These are phyloP conservation scores for Mycena metata DNA, from an alignment of 768 basidiomycete genomes.

Conservation along the genomic window DNA sequence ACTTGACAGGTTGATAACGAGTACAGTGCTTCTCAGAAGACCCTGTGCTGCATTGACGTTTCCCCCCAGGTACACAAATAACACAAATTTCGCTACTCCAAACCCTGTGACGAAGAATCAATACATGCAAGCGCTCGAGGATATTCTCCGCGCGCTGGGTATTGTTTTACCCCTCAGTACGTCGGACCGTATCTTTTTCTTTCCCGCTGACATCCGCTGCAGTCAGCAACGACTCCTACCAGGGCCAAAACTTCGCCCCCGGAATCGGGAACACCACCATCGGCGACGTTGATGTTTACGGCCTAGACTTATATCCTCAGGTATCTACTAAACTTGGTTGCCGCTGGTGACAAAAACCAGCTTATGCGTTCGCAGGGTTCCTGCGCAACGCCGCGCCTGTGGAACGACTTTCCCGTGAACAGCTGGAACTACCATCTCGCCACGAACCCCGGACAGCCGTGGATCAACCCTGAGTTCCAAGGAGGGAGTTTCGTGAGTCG, in stretches of 20 bases:
- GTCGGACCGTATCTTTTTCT: constrained; percentile 6
- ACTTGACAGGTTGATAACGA: constrained; percentile 29
- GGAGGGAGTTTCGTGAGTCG: constrained; percentile 31
- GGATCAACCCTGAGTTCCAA: constrained; percentile 27
- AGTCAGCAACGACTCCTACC: constrained; percentile 32
- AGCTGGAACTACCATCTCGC: constrained; percentile 33
- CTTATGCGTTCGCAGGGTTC: constrained; percentile 18
- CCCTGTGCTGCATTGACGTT: constrained; percentile 3
- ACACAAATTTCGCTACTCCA: constrained; percentile 33
- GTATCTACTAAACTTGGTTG: not conserved
- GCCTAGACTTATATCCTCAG: constrained; percentile 30
- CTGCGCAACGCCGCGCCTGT: constrained; percentile 31
- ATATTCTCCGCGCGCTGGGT: constrained; percentile 28
- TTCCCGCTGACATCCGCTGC: constrained; percentile 7
- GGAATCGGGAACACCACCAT: constrained; percentile 18
- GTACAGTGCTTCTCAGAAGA: not conserved
- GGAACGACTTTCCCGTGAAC: constrained; percentile 29
- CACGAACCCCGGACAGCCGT: constrained; percentile 28
- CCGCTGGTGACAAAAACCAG: not conserved
- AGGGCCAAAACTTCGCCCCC: constrained; percentile 30
- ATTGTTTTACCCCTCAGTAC: constrained; percentile 31
- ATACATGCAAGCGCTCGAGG: constrained; percentile 33
- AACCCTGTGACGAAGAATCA: constrained; percentile 32
- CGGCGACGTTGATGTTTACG: constrained; percentile 30
- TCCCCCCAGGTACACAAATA: constrained; percentile 26